Percentiles rank a stretch among this genome's conserved stretches.
Evolutionary conservation across 192 early-diverging fungal genomes (phyloP).

Genomic region (Chytriomyces hyalinus): DNA sequence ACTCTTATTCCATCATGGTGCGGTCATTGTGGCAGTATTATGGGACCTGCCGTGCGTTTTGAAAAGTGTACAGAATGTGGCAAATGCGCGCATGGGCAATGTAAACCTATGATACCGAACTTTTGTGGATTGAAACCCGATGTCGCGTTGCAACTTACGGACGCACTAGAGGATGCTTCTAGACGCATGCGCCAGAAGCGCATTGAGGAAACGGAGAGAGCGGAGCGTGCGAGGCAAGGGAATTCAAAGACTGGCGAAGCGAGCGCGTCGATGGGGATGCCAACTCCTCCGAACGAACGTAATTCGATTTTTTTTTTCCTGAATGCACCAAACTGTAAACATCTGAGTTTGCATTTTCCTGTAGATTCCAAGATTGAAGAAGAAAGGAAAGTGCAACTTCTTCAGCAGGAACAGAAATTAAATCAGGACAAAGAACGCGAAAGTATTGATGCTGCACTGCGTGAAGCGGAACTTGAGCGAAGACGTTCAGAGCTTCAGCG

Average conservation of each 20-base stretch:
- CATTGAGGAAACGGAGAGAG: slow-evolving; percentile 53
- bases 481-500: slow-evolving; percentile 43
- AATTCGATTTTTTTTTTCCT: neutral
- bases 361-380: neutral
- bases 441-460: no score
- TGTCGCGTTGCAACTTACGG: slow-evolving; percentile 47
- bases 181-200: slow-evolving; percentile 48
- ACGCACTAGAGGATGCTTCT: slow-evolving; percentile 52
- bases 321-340: neutral
- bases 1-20: slow-evolving; percentile 88
- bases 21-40: slow-evolving; percentile 89
- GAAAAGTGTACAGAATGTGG: slow-evolving; percentile 53
- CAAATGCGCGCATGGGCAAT: slow-evolving; percentile 46
- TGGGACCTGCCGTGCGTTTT: slow-evolving; percentile 48
- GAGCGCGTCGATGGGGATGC: neutral
- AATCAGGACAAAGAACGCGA: neutral
- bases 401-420: slow-evolving; percentile 10
- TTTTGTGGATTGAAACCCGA: slow-evolving; percentile 55
- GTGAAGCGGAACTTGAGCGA: slow-evolving; percentile 1
- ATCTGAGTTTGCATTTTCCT: no score
- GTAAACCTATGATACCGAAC: slow-evolving; percentile 49
- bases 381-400: neutral
- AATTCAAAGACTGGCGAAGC: neutral
- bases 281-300: neutral
- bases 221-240: slow-evolving; percentile 23